These are phyloP conservation scores for Podospora conica DNA, from an alignment of 495 filamentous ascomycete genomes.

Conservation along the genomic window DNA sequence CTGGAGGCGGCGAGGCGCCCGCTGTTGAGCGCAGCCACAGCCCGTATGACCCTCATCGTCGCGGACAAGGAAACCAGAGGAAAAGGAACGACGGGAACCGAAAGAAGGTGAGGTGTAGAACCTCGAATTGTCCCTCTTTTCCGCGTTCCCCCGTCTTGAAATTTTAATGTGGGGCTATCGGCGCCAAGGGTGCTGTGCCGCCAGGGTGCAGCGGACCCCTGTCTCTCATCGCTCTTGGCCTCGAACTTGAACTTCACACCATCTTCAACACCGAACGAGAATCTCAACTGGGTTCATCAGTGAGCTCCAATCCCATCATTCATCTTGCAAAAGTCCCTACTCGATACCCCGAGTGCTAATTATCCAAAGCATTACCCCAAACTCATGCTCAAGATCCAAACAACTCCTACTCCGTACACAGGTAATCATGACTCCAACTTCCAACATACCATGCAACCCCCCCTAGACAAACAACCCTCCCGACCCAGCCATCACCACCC, in stretches of 20 bases:
- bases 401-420: too few species aligned
- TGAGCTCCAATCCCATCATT: background rate
- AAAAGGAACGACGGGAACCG: conserved; percentile 21
- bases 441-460: too few species aligned
- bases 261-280: background rate
- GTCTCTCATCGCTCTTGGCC: background rate
- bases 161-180: conserved; percentile 6
- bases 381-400: background rate
- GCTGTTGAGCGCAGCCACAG: conserved; percentile 37
- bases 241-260: background rate
- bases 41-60: conserved; percentile 42
- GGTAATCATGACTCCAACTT: too few species aligned
- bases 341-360: background rate
- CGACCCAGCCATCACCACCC: conserved; percentile 36
- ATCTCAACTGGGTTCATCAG: background rate
- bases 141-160: conserved; percentile 18
- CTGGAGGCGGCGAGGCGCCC: conserved; percentile 29
- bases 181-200: background rate
- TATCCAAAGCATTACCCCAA: background rate
- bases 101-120: conserved; percentile 12
- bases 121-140: background rate
- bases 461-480: conserved; percentile 31
- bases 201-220: background rate
- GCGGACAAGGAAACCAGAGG: conserved; percentile 14
- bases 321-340: background rate